Conservation (phyloP, 257 asterid species). For the Parsonsia alboflavescens region DNA sequence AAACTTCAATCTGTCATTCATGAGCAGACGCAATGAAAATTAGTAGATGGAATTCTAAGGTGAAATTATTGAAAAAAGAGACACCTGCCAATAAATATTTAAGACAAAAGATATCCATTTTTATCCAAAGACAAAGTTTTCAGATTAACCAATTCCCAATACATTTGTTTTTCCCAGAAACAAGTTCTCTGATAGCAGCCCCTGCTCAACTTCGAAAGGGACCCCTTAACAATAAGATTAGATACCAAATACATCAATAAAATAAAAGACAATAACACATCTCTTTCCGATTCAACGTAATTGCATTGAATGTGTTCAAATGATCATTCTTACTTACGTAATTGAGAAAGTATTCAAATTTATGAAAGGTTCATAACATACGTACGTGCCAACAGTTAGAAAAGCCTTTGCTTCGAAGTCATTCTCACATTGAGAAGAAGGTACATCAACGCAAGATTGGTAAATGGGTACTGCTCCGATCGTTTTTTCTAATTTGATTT, state of each 20-base stretch:
- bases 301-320: constrained; percentile 9
- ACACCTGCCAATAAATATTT: constrained; percentile 29
- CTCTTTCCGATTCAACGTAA: not conserved
- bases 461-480: constrained; percentile 3
- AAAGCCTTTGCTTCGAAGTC: constrained; percentile 70
- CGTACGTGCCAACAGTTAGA: constrained; percentile 45
- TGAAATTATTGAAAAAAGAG: constrained; percentile 20
- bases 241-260: constrained; percentile 14
- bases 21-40: constrained; percentile 24
- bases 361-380: constrained; percentile 19
- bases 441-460: constrained; percentile 16
- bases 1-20: constrained; percentile 9
- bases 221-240: constrained; percentile 40
- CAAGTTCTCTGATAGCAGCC: constrained; percentile 51
- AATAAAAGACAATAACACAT: constrained; percentile 10
- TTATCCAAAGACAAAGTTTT: constrained; percentile 23
- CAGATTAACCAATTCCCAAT: not conserved
- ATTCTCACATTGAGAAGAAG: constrained; percentile 16
- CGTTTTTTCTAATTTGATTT: not conserved
- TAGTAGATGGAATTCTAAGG: constrained; percentile 11
- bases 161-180: constrained; percentile 25
- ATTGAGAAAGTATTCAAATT: constrained; percentile 22
- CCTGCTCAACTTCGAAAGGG: constrained; percentile 43
- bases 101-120: constrained; percentile 7
- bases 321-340: constrained; percentile 16